Conservation (phyloP, 2,329 filamentous ascomycete species). For the Stagonosporopsis tanaceti region DNA sequence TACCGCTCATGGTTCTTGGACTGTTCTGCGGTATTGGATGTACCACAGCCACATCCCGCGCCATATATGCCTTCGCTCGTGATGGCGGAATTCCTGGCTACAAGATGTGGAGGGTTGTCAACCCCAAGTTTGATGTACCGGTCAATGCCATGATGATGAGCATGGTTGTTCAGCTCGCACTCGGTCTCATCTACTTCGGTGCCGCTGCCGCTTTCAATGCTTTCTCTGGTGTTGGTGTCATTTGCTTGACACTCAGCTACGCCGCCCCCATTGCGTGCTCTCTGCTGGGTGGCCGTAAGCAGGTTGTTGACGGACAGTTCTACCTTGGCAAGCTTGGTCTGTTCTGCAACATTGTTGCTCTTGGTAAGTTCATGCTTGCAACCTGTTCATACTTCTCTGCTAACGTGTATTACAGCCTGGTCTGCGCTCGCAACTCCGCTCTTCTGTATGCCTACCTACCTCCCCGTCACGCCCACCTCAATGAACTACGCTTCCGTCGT, state of each 20-base stretch:
- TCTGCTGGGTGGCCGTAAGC: constrained; percentile 66
- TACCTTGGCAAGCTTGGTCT: constrained; percentile 68
- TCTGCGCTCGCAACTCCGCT: constrained; percentile 73
- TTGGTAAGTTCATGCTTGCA: constrained; percentile 61
- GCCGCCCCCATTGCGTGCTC: constrained; percentile 72
- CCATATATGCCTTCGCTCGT: constrained; percentile 74
- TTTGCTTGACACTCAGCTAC: constrained; percentile 73
- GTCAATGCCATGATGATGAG: constrained; percentile 77
- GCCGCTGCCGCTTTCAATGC: constrained; percentile 75
- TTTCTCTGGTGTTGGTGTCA: constrained; percentile 74
- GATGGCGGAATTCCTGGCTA: constrained; percentile 74
- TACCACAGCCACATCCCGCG: constrained; percentile 73
- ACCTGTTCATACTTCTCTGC: not conserved
- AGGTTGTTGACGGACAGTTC: constrained; percentile 66
- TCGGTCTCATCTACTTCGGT: constrained; percentile 75
- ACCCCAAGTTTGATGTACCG: constrained; percentile 69
- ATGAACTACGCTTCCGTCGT: constrained; percentile 81
- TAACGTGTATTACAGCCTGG: constrained; percentile 57
- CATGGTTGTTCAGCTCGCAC: constrained; percentile 69
- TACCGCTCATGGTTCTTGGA: constrained; percentile 72
- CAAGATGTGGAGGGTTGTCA: constrained; percentile 66
- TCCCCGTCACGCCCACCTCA: constrained; percentile 65
- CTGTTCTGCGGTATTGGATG: constrained; percentile 73
- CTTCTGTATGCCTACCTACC: constrained; percentile 74
- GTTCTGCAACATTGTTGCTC: constrained; percentile 69